Percentiles rank a stretch among this genome's conserved stretches.
phyloP scores from a whole-genome alignment of 768 basidiomycete genomes.

The Nidula microcarpa region DNA sequence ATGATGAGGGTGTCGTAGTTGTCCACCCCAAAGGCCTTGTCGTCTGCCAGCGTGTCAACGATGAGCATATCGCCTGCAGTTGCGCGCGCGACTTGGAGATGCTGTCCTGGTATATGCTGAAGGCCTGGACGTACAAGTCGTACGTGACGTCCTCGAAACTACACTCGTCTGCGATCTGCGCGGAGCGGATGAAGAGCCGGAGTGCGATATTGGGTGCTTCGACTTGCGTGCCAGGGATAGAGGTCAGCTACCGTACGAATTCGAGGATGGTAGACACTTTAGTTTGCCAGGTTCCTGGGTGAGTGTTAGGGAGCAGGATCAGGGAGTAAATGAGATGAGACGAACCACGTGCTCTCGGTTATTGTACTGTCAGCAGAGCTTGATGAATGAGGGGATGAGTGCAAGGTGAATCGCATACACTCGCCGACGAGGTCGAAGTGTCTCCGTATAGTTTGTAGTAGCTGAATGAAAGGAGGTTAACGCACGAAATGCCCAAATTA shows the following conservation, averaged over 20 bases:
- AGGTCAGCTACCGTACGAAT: slow-evolving; percentile 90
- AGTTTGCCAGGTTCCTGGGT: slow-evolving; percentile 75
- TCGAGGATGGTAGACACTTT: slow-evolving; percentile 89
- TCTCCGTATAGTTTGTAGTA: slow-evolving; percentile 85
- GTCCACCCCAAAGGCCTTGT: slow-evolving; percentile 86
- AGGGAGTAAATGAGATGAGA: slow-evolving; percentile 1
- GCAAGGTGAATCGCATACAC: slow-evolving; percentile 98
- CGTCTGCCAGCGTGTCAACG: slow-evolving; percentile 85
- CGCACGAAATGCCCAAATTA: background rate
- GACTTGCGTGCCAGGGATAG: slow-evolving; percentile 89
- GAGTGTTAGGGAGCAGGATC: background rate
- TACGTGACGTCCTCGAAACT: slow-evolving; percentile 95
- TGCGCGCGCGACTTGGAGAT: slow-evolving; percentile 96
- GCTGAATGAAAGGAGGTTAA: slow-evolving; percentile 37
- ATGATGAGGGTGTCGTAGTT: slow-evolving; percentile 98
- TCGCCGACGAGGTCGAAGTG: slow-evolving; percentile 92
- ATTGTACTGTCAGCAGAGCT: slow-evolving; percentile 90
- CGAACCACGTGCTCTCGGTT: slow-evolving; percentile 68
- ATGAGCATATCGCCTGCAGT: slow-evolving; percentile 96
- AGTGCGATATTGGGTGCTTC: slow-evolving; percentile 92
- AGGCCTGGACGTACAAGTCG: slow-evolving; percentile 96
- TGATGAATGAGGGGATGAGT: slow-evolving; percentile 89
- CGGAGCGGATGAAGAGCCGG: slow-evolving; percentile 91
- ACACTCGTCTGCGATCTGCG: slow-evolving; percentile 92
- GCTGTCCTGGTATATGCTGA: slow-evolving; percentile 96